These are phyloP conservation scores for Boletellus sp. DNA, from an alignment of 768 basidiomycete species.

Conservation along the genomic window DNA sequence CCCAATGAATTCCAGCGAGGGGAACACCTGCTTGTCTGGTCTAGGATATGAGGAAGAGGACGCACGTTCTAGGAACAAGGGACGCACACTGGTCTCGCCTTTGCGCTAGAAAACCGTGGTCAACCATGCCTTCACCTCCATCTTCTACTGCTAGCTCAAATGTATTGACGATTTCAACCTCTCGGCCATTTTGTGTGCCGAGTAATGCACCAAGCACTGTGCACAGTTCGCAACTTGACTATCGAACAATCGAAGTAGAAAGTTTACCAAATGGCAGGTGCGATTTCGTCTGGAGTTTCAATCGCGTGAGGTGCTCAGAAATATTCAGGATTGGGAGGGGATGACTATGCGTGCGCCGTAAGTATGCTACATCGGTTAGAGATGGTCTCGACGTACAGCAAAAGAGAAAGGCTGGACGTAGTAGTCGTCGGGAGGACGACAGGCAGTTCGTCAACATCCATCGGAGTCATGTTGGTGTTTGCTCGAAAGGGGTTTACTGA, in stretches of 20 bases:
- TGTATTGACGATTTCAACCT: conserved; percentile 95
- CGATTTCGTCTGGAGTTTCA: conserved; percentile 67
- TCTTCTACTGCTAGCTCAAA: conserved; percentile 79
- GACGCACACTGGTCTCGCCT: conserved; percentile 83
- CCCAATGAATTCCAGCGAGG: conserved; percentile 93
- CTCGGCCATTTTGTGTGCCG: conserved; percentile 89
- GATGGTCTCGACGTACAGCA: conserved; percentile 49
- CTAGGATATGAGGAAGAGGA: conserved; percentile 5
- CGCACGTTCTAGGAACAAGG: background rate
- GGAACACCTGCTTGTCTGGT: conserved; percentile 96
- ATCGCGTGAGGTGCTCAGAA: conserved; percentile 89
- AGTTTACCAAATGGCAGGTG: conserved; percentile 61
- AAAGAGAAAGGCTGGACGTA: conserved; percentile 69
- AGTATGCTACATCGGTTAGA: background rate
- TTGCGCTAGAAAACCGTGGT: conserved; percentile 77
- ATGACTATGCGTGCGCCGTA: conserved; percentile 54
- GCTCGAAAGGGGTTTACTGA: conserved; percentile 6
- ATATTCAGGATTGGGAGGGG: conserved; percentile 95
- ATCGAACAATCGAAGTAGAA: background rate
- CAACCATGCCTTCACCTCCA: conserved; percentile 55
- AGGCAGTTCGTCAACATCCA: conserved; percentile 77
- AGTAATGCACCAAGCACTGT: conserved; percentile 90
- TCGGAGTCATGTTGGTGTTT: conserved; percentile 43
- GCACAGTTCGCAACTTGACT: background rate
- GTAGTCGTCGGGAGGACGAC: conserved; percentile 71